Evolutionary conservation across 2,329 filamentous ascomycete species (phyloP).

Genomic region (Talaromyces sp.): DNA sequence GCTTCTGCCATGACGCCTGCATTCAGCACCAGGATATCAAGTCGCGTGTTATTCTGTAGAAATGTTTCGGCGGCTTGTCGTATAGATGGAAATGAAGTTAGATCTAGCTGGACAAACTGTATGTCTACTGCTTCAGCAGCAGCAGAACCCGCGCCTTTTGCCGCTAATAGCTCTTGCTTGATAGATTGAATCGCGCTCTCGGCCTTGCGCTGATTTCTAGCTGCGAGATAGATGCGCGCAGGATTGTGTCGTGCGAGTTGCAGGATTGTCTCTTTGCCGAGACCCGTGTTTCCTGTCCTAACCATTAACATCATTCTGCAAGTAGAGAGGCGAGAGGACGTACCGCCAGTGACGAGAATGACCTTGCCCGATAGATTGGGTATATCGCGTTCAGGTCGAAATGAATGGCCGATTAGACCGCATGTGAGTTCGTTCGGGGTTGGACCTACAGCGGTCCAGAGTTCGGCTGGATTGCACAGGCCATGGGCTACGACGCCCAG

Average conservation of each 20-base stretch:
- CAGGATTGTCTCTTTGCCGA: conserved; percentile 47
- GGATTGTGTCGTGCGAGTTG: conserved; percentile 52
- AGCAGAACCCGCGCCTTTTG: not conserved
- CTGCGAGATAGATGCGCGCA: conserved; percentile 54
- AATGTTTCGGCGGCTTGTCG: conserved; percentile 44
- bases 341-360: conserved; percentile 52
- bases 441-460: conserved; percentile 30
- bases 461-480: conserved; percentile 31
- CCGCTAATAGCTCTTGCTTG: conserved; percentile 27
- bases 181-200: conserved; percentile 45
- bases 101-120: conserved; percentile 47
- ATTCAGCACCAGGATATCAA: conserved; percentile 47
- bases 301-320: not conserved
- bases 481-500: conserved; percentile 22
- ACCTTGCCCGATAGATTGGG: conserved; percentile 47
- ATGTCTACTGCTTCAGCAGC: conserved; percentile 33
- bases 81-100: conserved; percentile 51
- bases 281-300: conserved; percentile 41
- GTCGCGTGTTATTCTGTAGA: conserved; percentile 36
- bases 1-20: conserved; percentile 47
- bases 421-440: conserved; percentile 35
- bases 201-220: conserved; percentile 44
- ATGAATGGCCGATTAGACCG: conserved; percentile 34
- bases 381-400: conserved; percentile 46
- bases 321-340: not conserved